Conservation (phyloP, 2,329 filamentous ascomycete species). For the Cercospora sp. region DNA sequence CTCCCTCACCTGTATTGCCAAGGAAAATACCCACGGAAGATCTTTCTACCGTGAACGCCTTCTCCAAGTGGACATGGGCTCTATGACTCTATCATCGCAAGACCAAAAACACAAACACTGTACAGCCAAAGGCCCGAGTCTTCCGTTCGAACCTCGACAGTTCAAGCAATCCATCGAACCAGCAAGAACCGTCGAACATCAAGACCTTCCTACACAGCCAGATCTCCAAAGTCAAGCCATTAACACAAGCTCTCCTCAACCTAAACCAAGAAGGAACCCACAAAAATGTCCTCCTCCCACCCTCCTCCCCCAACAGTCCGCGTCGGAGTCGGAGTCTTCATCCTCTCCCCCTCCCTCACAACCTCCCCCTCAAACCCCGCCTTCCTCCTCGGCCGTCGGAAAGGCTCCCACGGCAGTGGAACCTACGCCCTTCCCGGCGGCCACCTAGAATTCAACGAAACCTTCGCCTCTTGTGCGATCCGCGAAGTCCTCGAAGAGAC, state of each 20-base stretch:
- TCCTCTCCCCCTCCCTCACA: slow-evolving; percentile 30
- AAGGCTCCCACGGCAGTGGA: slow-evolving; percentile 48
- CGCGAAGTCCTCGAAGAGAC: slow-evolving; percentile 73
- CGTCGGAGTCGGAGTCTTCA: slow-evolving; percentile 53
- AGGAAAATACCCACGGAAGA: not conserved
- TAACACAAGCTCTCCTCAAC: too few relatives aligned
- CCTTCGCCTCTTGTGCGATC: slow-evolving; percentile 60
- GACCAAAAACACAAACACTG: not conserved
- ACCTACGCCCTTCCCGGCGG: slow-evolving; percentile 63
- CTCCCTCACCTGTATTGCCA: not conserved
- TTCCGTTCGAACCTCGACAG: too few relatives aligned
- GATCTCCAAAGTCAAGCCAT: too few relatives aligned
- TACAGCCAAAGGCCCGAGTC: too few relatives aligned
- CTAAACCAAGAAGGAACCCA: not conserved
- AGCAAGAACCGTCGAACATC: too few relatives aligned
- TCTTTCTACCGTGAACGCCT: slow-evolving; percentile 1
- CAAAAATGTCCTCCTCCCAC: not conserved
- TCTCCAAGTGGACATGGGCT: not conserved
- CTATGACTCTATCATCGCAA: not conserved
- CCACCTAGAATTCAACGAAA: slow-evolving; percentile 70
- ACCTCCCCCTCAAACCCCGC: slow-evolving; percentile 41
- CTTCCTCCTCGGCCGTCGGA: slow-evolving; percentile 51
- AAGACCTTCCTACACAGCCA: too few relatives aligned
- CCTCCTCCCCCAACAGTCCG: slow-evolving; percentile 13
- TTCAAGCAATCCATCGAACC: too few relatives aligned